Evolutionary conservation across 805 yeast genomes (phyloP).

Genomic region (Pichia paraexigua): DNA sequence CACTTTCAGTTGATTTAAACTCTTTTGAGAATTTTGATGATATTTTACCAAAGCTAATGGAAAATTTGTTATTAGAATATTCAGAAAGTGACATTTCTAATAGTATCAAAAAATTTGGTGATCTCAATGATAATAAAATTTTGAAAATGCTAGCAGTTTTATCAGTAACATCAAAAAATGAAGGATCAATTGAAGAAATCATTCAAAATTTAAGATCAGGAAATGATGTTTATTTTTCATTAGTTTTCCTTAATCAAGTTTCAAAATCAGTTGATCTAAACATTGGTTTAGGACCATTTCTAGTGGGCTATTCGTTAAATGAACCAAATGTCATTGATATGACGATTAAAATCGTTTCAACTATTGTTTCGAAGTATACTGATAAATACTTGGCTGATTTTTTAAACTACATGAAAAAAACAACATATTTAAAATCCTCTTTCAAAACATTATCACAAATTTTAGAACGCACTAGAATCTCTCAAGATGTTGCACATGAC

Average conservation of each 20-base stretch:
- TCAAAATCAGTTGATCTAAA: conserved; percentile 31
- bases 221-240: conserved; percentile 21
- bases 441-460: conserved; percentile 12
- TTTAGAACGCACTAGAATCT: conserved; percentile 1
- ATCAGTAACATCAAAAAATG: conserved; percentile 28
- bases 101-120: conserved; percentile 14
- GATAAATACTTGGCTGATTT: conserved; percentile 32
- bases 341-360: conserved; percentile 48
- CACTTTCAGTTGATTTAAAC: conserved; percentile 13
- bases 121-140: conserved; percentile 18
- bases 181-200: conserved; percentile 21
- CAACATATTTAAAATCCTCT: conserved; percentile 2
- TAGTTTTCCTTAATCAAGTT: conserved; percentile 42
- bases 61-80: conserved; percentile 12
- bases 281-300: conserved; percentile 31
- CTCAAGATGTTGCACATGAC: conserved; percentile 4
- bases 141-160: conserved; percentile 27
- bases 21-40: conserved; percentile 15
- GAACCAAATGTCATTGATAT: conserved; percentile 33
- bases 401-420: conserved; percentile 20
- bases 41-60: conserved; percentile 14
- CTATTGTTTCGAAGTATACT: conserved; percentile 35
- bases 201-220: conserved; percentile 16
- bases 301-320: conserved; percentile 20
- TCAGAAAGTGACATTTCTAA: conserved; percentile 11